phyloP scores from a whole-genome alignment of 2,329 filamentous ascomycete genomes.

The Aspergillus fijiensis region DNA sequence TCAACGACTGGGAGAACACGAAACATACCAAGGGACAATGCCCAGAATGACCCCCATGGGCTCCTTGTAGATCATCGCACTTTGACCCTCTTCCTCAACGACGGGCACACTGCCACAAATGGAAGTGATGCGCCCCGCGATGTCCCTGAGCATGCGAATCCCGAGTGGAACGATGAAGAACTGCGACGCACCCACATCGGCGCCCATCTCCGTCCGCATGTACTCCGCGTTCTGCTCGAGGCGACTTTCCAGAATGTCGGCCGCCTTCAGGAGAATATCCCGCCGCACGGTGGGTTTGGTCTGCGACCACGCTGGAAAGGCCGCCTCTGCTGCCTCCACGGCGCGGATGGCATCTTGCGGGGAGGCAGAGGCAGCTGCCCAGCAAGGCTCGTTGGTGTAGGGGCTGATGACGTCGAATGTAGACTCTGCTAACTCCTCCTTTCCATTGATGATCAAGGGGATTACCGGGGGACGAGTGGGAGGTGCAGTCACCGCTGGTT shows the following conservation, averaged over 20 bases:
- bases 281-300: constrained; percentile 62
- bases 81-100: constrained; percentile 51
- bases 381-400: constrained; percentile 50
- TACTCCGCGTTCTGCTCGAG: constrained; percentile 57
- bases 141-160: constrained; percentile 47
- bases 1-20: constrained; percentile 8
- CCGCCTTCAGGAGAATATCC: constrained; percentile 68
- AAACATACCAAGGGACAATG: constrained; percentile 74
- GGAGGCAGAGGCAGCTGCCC: constrained; percentile 56
- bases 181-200: constrained; percentile 35
- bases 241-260: constrained; percentile 52
- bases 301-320: constrained; percentile 66
- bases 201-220: constrained; percentile 58
- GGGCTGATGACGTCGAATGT: constrained; percentile 55
- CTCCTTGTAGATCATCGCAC: constrained; percentile 67
- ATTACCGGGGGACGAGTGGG: constrained; percentile 22
- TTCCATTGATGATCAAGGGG: constrained; percentile 41
- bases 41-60: constrained; percentile 75
- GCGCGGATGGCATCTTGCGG: constrained; percentile 46
- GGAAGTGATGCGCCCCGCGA: constrained; percentile 49
- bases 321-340: constrained; percentile 58
- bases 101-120: constrained; percentile 52
- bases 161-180: constrained; percentile 32
- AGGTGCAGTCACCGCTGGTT: constrained; percentile 9
- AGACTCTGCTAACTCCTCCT: constrained; percentile 29